Conservation (phyloP, 2,329 filamentous ascomycete species). For the Peltaster fructicola region DNA sequence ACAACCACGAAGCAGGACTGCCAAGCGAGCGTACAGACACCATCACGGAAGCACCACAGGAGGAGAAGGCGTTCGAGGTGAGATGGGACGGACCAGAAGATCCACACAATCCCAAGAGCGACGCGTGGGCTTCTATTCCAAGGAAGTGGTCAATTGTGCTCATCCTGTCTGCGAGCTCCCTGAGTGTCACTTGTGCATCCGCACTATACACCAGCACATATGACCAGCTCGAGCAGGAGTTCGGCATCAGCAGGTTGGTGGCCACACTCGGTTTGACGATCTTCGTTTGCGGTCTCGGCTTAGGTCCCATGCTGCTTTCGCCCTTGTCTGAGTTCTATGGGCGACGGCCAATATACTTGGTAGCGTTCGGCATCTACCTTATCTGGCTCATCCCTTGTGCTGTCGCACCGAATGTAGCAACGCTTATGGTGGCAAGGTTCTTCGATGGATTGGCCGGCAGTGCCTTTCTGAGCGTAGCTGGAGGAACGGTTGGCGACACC, state of each 20-base stretch:
- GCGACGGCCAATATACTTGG: constrained; percentile 47
- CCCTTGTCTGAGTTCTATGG: constrained; percentile 55
- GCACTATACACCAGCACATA: constrained; percentile 5
- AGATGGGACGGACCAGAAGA: constrained; percentile 59
- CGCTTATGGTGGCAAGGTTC: constrained; percentile 58
- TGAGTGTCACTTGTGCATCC: constrained; percentile 35
- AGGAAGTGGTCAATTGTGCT: constrained; percentile 65
- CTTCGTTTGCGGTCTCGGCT: constrained; percentile 58
- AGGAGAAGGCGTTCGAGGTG: constrained; percentile 43
- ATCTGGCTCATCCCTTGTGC: constrained; percentile 55
- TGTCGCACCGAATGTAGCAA: constrained; percentile 45
- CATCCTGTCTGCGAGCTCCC: constrained; percentile 44
- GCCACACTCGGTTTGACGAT: constrained; percentile 66
- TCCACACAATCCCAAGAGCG: constrained; percentile 54
- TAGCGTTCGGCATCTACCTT: constrained; percentile 46
- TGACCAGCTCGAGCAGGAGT: constrained; percentile 43
- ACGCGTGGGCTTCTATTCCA: constrained; percentile 26
- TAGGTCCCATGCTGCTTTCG: constrained; percentile 38
- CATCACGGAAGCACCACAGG: not conserved
- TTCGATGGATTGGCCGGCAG: constrained; percentile 54
- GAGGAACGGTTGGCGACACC: constrained; percentile 70
- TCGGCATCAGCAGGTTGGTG: constrained; percentile 50
- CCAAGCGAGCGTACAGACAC: not conserved
- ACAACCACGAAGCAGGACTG: not conserved
- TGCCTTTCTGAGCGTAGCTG: constrained; percentile 50